Base-by-base conservation (phyloP, 2,329 filamentous ascomycete genomes). In the Parascedosporium putredinis region DNA sequence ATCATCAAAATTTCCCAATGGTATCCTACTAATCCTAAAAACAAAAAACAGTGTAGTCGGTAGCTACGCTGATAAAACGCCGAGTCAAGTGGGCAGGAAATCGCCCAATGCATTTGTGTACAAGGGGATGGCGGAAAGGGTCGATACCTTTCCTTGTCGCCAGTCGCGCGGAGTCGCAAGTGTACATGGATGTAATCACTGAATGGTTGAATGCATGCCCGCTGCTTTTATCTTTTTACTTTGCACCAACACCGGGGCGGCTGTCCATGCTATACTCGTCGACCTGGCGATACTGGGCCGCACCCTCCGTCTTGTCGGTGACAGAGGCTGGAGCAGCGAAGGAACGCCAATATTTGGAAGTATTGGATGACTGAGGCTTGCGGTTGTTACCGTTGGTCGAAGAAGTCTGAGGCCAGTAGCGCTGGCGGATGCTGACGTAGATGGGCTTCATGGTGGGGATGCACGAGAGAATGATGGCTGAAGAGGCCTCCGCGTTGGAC, bases 381-480 rank as follows among this genome's bases (percentile, higher is more conserved):
- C 27, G 7, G 27, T 31, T 31, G 27, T 31, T 31, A 6, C 27
- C 12, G 27, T 12, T n/a, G 12, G 27, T 31, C 27, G 27, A 31
- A 7, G 42, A 14, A 5, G 18, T 14, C 12, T 22, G 16, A 8
- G 42, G 22, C n/a, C 42, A 7, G 42, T 44, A 44, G 9, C 12
- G 23, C 3, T 23, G 12, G 18, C 42, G 23, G 5, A 44, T 3
- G 18, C 22, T 5, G 42, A 24, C 22, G 42, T 44, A 44, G 16
- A 42, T 47, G 36, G 52, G 52, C 36, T 33, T 53, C 45, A 38
- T n/a, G 24, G 29, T 47, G 16, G 31, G 27, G 16, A 23, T 33
- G 36, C 4, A 46, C 29, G 44, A 34, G 24, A 16, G 20, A 43
- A 38, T 18, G n/a, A 36, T 40, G 51, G 33, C 2, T 20, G 51